Evolutionary conservation across 176 grass and related monocot species (phyloP), one percentile per base, ranked within the genome.

Genomic region (Musa itinerans): DNA sequence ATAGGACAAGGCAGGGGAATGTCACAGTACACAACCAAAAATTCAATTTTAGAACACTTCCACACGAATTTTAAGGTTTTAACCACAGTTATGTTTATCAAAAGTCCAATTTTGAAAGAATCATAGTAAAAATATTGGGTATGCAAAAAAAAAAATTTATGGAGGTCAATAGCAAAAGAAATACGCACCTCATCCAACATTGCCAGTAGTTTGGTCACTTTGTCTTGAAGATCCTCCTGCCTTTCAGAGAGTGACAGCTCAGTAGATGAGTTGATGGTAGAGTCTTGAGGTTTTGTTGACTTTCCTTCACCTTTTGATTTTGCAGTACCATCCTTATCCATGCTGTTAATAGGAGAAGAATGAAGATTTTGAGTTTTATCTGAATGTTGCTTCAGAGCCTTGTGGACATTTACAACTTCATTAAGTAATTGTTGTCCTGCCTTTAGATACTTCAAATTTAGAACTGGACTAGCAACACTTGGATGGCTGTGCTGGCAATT

Each of bases 161-260:
- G 26, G 26, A 27, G 1, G 26, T 27, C 26, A 27, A 27, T 27
- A 2, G 26, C 26, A 8, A 56, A n/a, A 71, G 10, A 19, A 17
- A 67, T 65, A 43, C 57, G 70, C 74, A 90, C 93, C 90, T 97
- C 90, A 78, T 93, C 94, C 64, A 97, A 73, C 82, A 97, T 90
- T 16, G 89, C 86, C 78, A 91, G 73, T 57, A 97, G 82, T 2
- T 89, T 92, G 20, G 84, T 91, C 64, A 97, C 86, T 59, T 97
- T 97, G 88, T 97, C 89, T 82, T 91, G 94, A 12, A 97, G 88
- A 27, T 97, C 94, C 14, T 97, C 94, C 14, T 97, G 94, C 80
- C 86, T 82, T 71, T 93, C 94, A 22, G 88, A 78, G 15, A 90
- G 73, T 54, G 94, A 89, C 17, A 97, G 82, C 57, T 97, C 90